Conservation (phyloP, 768 basidiomycete species). For the Cystobasidium ongulense region DNA sequence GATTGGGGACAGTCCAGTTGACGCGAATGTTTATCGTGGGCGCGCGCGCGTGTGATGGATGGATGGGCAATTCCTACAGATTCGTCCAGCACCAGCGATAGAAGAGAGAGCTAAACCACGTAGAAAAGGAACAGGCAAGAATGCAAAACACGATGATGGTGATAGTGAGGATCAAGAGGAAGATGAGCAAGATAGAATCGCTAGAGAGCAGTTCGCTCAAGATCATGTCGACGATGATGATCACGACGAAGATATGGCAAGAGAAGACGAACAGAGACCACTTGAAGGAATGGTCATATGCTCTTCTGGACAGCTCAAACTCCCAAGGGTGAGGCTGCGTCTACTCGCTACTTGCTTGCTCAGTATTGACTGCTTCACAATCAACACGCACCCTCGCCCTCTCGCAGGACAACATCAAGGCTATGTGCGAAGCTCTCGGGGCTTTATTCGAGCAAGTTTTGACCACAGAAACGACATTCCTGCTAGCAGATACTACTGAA, state of each 20-base stretch:
- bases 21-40: conserved; percentile 3
- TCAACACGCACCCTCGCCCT: neutral
- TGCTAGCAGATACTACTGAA: conserved; percentile 13
- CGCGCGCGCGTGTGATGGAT: neutral
- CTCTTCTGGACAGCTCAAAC: neutral
- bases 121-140: conserved; percentile 8
- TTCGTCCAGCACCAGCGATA: neutral
- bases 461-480: conserved; percentile 11
- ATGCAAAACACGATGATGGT: neutral
- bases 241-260: neutral
- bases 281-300: conserved; percentile 23
- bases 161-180: neutral
- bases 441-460: conserved; percentile 17
- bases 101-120: conserved; percentile 19
- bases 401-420: neutral
- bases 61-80: neutral
- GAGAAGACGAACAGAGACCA: conserved; percentile 1
- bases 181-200: neutral
- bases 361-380: neutral
- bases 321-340: conserved; percentile 1
- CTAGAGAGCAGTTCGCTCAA: conserved; percentile 2
- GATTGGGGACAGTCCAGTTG: no score
- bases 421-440: neutral
- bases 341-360: neutral
- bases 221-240: neutral